Evolutionary conservation across 2,329 filamentous ascomycete genomes (phyloP).

Genomic region (Cyanodermella asteris): DNA sequence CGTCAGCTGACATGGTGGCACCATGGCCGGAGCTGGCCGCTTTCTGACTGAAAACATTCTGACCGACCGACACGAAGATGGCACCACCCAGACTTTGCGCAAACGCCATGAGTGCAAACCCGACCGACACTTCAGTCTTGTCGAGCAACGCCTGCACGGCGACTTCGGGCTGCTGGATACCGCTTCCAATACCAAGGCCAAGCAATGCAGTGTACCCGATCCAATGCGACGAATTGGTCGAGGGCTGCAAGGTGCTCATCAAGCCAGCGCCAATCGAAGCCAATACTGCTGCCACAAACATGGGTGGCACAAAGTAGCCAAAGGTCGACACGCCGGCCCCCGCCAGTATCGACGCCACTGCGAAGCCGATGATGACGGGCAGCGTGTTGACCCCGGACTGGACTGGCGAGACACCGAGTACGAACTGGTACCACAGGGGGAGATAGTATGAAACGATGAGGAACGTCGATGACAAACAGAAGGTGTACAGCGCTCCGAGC

Average conservation of each 20-base stretch:
- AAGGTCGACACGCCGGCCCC: conserved; percentile 9
- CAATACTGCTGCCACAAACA: conserved; percentile 13
- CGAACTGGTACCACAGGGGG: conserved; percentile 21
- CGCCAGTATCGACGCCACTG: conserved; percentile 12
- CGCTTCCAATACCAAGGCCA: conserved; percentile 21
- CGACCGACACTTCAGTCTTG: too few relatives aligned
- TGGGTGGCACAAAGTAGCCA: conserved; percentile 16
- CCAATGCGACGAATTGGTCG: conserved; percentile 19
- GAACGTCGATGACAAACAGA: conserved; percentile 20
- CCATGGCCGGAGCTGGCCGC: too few relatives aligned
- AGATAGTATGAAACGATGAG: conserved; percentile 25
- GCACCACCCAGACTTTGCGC: conserved; percentile 11
- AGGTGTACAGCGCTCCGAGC: conserved; percentile 17
- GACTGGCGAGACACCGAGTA: conserved; percentile 14
- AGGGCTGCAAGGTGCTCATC: conserved; percentile 18
- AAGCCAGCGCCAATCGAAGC: conserved; percentile 18
- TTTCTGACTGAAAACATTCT: too few relatives aligned
- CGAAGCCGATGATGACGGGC: conserved; percentile 13
- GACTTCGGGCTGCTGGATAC: conserved; percentile 20
- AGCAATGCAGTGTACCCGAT: conserved; percentile 26
- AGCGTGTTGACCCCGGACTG: conserved; percentile 18
- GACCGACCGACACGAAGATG: conserved; percentile 3
- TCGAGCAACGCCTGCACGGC: conserved; percentile 17
- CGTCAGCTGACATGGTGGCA: too few relatives aligned
- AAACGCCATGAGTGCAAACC: conserved; percentile 18